These are phyloP conservation scores for Venturia nashicola DNA, from an alignment of 2,329 filamentous ascomycete genomes.

Conservation along the genomic window DNA sequence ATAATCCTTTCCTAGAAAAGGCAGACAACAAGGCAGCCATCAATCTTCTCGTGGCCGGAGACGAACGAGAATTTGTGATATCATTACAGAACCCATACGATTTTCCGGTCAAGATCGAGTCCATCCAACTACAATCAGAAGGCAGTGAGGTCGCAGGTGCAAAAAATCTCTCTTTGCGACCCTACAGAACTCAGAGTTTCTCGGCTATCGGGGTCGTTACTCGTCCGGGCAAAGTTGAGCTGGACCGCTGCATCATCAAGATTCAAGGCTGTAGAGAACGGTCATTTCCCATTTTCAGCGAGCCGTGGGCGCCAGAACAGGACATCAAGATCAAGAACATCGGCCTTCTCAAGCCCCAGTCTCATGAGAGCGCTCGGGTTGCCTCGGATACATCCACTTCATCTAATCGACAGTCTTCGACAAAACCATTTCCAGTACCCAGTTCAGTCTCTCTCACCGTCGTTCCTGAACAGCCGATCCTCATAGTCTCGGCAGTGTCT, in stretches of 20 bases:
- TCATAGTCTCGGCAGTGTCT: conserved; percentile 64
- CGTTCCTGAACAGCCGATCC: conserved; percentile 64
- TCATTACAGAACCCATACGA: conserved; percentile 92
- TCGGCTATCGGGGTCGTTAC: conserved; percentile 57
- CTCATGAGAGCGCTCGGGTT: conserved; percentile 12
- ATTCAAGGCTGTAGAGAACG: conserved; percentile 72
- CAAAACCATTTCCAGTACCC: conserved; percentile 18
- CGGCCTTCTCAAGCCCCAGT: conserved; percentile 37
- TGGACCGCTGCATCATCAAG: conserved; percentile 69
- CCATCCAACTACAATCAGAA: conserved; percentile 60
- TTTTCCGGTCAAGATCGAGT: conserved; percentile 81
- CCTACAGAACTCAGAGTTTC: conserved; percentile 72
- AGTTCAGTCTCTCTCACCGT: conserved; percentile 53
- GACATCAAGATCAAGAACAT: conserved; percentile 66
- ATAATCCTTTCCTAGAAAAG: conserved; percentile 78
- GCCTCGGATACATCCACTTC: conserved; percentile 15
- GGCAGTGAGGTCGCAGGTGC: conserved; percentile 60
- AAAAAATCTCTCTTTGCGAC: conserved; percentile 57
- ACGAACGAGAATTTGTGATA: conserved; percentile 65
- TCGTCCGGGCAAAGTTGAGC: conserved; percentile 53
- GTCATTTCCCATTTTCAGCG: conserved; percentile 70
- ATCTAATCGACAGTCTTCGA: conserved; percentile 23
- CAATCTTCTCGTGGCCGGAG: conserved; percentile 63
- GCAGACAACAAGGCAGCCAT: conserved; percentile 45
- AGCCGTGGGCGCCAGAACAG: conserved; percentile 59